Percentiles rank a stretch among this genome's conserved stretches.
Conservation (phyloP, 768 basidiomycete genomes). For the Leccinum broughii region DNA sequence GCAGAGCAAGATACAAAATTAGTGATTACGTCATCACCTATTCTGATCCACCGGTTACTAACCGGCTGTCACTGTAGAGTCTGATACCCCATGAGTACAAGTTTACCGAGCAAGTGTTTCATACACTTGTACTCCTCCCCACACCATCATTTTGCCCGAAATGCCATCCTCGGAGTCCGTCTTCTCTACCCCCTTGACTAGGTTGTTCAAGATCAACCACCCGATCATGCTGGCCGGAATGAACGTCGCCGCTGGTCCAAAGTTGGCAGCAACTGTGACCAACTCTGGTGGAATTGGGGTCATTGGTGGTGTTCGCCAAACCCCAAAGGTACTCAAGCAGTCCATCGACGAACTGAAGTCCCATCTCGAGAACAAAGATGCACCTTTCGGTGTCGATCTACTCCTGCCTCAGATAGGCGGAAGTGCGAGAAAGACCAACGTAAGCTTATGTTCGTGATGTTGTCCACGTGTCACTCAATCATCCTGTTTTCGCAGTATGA, state of each 20-base stretch:
- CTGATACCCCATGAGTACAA: neutral
- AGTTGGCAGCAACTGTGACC: constrained; percentile 86
- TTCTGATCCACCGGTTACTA: neutral
- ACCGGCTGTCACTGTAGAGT: neutral
- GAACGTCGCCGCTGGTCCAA: constrained; percentile 87
- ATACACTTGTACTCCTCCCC: neutral
- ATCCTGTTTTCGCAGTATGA: constrained; percentile 45
- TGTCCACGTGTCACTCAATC: neutral
- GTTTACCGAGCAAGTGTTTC: neutral
- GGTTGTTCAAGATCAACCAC: constrained; percentile 75
- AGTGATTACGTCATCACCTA: constrained; percentile 19
- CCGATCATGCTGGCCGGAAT: constrained; percentile 83
- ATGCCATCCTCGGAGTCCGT: constrained; percentile 70
- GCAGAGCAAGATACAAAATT: neutral
- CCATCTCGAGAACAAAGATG: constrained; percentile 70
- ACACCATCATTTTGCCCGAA: constrained; percentile 8
- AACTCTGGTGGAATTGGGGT: constrained; percentile 88
- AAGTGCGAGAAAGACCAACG: constrained; percentile 81
- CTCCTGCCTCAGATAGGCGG: constrained; percentile 83
- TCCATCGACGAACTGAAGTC: constrained; percentile 74
- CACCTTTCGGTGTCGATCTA: constrained; percentile 82
- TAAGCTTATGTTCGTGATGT: constrained; percentile 19
- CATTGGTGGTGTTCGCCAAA: constrained; percentile 80
- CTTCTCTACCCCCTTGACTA: constrained; percentile 73
- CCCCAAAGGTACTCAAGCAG: constrained; percentile 65